Conservation (phyloP, 2,329 filamentous ascomycete genomes). For the Alternaria arbusti region DNA sequence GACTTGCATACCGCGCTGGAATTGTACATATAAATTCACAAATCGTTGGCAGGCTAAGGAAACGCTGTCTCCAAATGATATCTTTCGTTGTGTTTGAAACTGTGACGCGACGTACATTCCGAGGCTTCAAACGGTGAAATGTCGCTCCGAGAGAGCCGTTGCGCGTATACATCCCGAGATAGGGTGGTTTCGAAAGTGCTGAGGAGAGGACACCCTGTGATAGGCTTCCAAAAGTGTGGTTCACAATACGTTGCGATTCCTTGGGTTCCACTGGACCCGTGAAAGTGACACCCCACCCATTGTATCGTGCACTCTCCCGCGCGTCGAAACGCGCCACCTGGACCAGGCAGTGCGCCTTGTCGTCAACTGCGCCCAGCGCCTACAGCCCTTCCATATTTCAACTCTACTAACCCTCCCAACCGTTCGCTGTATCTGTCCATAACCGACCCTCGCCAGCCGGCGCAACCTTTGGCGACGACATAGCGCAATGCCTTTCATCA, state of each 20-base stretch:
- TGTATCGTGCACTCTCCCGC: not conserved
- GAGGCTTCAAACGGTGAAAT: not conserved
- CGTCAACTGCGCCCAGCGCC: not conserved
- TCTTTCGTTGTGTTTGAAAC: slow-evolving; percentile 14
- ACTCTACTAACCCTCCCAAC: not conserved
- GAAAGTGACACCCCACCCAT: not conserved
- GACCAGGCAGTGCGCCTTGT: not conserved
- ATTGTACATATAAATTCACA: slow-evolving; percentile 22
- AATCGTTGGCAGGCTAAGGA: slow-evolving; percentile 3
- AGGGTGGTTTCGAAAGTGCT: not conserved
- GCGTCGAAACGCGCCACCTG: not conserved
- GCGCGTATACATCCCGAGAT: not conserved
- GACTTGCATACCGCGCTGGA: slow-evolving; percentile 1
- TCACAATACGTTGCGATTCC: not conserved
- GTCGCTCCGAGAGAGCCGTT: not conserved
- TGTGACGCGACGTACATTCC: not conserved
- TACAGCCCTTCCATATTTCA: not conserved
- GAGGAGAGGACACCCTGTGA: not conserved
- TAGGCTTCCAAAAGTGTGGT: not conserved
- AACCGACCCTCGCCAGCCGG: not conserved
- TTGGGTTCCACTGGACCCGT: not conserved
- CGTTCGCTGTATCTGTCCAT: no score
- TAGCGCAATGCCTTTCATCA: not conserved
- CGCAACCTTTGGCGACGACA: not conserved
- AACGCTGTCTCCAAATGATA: slow-evolving; percentile 11